Percentiles rank a stretch among this genome's conserved stretches.
These are phyloP conservation scores for Coprinopsis strossmayeri DNA, from an alignment of 768 basidiomycete species.

Conservation along the genomic window DNA sequence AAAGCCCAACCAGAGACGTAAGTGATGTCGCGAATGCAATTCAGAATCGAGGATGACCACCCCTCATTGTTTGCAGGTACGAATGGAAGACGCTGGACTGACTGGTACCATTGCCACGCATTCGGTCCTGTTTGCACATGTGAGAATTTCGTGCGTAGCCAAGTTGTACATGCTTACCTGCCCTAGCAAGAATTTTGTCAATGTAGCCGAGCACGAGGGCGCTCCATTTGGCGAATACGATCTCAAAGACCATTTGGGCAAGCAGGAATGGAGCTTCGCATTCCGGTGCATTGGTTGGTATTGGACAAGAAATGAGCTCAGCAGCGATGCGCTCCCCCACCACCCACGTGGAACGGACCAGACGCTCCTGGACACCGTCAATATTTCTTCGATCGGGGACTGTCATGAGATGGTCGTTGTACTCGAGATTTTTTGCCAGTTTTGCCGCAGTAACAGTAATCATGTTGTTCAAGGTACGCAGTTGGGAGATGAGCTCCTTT, in stretches of 20 bases:
- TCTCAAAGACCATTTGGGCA: conserved; percentile 8
- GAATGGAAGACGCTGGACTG: not conserved
- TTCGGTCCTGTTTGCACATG: not conserved
- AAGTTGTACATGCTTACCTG: no score
- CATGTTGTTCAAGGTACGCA: conserved; percentile 3
- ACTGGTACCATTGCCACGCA: conserved; percentile 1
- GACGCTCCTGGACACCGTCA: conserved; percentile 3
- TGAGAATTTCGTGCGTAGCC: no score
- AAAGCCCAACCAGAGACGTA: conserved; percentile 10
- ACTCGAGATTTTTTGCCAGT: conserved; percentile 4
- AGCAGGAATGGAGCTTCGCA: conserved; percentile 3
- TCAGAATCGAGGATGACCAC: conserved; percentile 7
- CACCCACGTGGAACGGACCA: conserved; percentile 5
- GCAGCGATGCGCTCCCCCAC: conserved; percentile 4
- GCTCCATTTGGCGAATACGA: conserved; percentile 9
- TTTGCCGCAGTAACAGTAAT: not conserved
- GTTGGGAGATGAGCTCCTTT: not conserved
- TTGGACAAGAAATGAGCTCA: not conserved
- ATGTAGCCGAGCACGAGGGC: conserved; percentile 6
- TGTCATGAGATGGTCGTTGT: conserved; percentile 10
- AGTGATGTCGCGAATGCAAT: conserved; percentile 6
- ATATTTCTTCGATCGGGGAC: conserved; percentile 7
- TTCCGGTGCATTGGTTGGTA: not conserved
- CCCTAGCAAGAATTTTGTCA: not conserved
- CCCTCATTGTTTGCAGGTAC: conserved; percentile 3